phyloP scores from a whole-genome alignment of 1,284 basidiomycete species.

The Papiliotrema terrestris region DNA sequence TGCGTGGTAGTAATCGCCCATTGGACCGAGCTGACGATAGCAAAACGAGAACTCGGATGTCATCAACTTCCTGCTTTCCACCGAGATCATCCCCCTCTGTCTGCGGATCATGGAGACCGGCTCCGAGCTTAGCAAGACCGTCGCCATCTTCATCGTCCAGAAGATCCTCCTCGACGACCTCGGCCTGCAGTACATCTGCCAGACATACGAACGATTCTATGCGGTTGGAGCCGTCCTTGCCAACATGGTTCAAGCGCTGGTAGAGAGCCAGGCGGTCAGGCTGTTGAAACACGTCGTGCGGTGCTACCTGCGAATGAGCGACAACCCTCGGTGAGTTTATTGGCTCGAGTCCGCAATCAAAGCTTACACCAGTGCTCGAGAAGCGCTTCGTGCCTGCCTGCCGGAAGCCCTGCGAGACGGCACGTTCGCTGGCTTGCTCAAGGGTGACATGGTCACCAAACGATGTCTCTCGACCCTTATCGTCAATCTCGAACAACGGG shows the following conservation, averaged over 20 bases:
- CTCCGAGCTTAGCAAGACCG: slow-evolving; percentile 97
- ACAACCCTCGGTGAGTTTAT: slow-evolving; percentile 76
- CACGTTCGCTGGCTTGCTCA: slow-evolving; percentile 85
- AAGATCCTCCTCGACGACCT: slow-evolving; percentile 99
- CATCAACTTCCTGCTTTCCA: slow-evolving; percentile 97
- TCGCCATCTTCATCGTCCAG: slow-evolving; percentile 99
- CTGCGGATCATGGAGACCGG: slow-evolving; percentile 99
- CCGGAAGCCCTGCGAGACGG: slow-evolving; percentile 93
- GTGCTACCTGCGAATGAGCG: slow-evolving; percentile 93
- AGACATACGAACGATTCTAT: slow-evolving; percentile 99
- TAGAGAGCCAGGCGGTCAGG: slow-evolving; percentile 95
- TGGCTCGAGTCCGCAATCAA: not conserved
- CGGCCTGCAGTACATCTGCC: slow-evolving; percentile 96
- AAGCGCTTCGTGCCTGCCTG: slow-evolving; percentile 93
- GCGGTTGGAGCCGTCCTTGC: slow-evolving; percentile 96
- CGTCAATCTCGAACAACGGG: slow-evolving; percentile 67
- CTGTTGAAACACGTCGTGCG: slow-evolving; percentile 97
- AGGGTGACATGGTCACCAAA: slow-evolving; percentile 95
- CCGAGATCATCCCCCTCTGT: slow-evolving; percentile 98
- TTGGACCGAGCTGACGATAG: slow-evolving; percentile 51
- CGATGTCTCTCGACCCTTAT: slow-evolving; percentile 92
- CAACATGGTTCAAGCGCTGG: slow-evolving; percentile 97
- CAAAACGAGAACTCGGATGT: slow-evolving; percentile 99
- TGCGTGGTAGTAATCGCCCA: slow-evolving; percentile 20
- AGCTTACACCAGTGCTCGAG: slow-evolving; percentile 66